phyloP scores from a whole-genome alignment of 2,329 filamentous ascomycete species.

The Tricladium varicosporioides region DNA sequence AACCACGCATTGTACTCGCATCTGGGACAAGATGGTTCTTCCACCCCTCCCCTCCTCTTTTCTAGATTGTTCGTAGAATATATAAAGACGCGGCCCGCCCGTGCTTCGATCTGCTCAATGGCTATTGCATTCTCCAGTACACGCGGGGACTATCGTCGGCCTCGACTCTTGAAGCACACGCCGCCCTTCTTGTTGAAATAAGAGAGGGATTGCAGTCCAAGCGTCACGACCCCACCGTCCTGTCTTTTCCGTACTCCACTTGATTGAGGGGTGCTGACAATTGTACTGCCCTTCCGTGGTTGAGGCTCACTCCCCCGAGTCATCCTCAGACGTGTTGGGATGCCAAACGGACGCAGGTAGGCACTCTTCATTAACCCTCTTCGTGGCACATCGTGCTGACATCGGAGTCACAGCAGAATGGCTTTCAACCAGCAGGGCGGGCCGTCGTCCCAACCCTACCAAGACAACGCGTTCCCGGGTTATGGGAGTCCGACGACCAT shows the following conservation, averaged over 20 bases:
- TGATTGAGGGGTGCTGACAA: neutral
- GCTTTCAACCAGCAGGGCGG: constrained; percentile 17
- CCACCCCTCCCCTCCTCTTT: too few relatives aligned
- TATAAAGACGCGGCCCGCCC: too few relatives aligned
- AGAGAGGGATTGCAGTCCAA: neutral
- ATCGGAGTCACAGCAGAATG: constrained; percentile 13
- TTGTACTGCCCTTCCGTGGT: neutral
- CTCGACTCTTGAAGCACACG: too few relatives aligned
- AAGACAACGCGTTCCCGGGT: constrained; percentile 12
- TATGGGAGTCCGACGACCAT: constrained; percentile 17
- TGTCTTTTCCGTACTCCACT: neutral
- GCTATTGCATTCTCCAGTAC: too few relatives aligned
- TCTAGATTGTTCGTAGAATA: too few relatives aligned
- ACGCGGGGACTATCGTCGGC: too few relatives aligned
- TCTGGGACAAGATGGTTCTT: too few relatives aligned
- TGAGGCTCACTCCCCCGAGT: neutral
- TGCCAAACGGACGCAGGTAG: too few relatives aligned
- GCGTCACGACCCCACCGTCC: neutral
- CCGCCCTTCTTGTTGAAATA: too few relatives aligned
- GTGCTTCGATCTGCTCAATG: too few relatives aligned
- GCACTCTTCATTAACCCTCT: too few relatives aligned
- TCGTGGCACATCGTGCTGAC: neutral
- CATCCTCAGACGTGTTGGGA: neutral
- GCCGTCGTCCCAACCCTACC: constrained; percentile 14
- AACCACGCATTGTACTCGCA: too few relatives aligned